phyloP scores from a whole-genome alignment of 2,329 filamentous ascomycete species.

The Plenodomus tracheiphilus region DNA sequence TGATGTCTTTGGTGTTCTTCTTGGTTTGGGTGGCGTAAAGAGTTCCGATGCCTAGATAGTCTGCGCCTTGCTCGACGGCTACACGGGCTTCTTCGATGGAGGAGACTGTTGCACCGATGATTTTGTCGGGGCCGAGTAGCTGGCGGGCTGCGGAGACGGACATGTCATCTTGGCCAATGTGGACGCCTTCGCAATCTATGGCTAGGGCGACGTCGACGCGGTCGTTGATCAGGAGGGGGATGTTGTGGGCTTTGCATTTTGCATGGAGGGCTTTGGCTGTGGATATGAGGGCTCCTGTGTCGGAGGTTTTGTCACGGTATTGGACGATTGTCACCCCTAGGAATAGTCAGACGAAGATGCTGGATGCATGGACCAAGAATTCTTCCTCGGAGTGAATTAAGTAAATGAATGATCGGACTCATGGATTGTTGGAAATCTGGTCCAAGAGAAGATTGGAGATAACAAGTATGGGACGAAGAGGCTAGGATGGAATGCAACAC shows the following conservation, averaged over 20 bases:
- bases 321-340: conserved; percentile 78
- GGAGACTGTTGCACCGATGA: conserved; percentile 87
- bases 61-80: conserved; percentile 76
- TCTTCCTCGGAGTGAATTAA: not conserved
- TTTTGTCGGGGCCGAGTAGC: conserved; percentile 73
- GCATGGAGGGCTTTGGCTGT: conserved; percentile 72
- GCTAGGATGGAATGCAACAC: no score
- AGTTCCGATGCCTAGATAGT: conserved; percentile 90
- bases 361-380: not conserved
- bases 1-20: conserved; percentile 80
- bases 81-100: conserved; percentile 70
- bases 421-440: no score
- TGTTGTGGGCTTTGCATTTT: conserved; percentile 66
- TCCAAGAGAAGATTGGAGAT: no score
- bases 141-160: conserved; percentile 67
- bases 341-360: not conserved
- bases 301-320: conserved; percentile 83
- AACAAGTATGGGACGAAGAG: no score
- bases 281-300: conserved; percentile 71
- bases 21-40: conserved; percentile 83
- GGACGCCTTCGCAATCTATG: conserved; percentile 85
- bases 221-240: conserved; percentile 92
- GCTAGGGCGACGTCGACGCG: conserved; percentile 86
- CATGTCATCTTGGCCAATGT: conserved; percentile 94
- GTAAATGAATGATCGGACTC: not conserved